Conservation (phyloP, 768 basidiomycete genomes). For the Pleurotus giganteus region DNA sequence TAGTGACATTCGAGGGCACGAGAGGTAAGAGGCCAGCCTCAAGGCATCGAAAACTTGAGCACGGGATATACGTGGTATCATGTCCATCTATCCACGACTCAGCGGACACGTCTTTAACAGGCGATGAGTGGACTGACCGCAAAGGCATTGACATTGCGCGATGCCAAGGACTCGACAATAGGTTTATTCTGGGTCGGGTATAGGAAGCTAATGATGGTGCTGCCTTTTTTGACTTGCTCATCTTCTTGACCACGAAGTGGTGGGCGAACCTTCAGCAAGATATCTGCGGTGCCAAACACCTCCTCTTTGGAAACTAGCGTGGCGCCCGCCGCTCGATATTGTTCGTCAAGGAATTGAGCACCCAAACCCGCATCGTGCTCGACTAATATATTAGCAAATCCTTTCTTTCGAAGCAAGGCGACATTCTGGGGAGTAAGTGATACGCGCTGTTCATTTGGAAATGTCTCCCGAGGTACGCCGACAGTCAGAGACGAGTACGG, state of each 20-base stretch:
- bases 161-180: constrained; percentile 67
- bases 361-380: constrained; percentile 68
- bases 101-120: neutral
- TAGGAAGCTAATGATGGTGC: constrained; percentile 80
- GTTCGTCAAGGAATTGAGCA: constrained; percentile 80
- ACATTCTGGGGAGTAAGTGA: constrained; percentile 81
- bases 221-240: constrained; percentile 62
- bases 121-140: constrained; percentile 39
- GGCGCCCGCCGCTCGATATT: constrained; percentile 77
- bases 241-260: constrained; percentile 65
- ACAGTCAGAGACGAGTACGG: constrained; percentile 75
- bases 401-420: constrained; percentile 75
- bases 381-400: constrained; percentile 70
- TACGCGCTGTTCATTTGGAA: constrained; percentile 76
- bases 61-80: constrained; percentile 88
- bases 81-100: constrained; percentile 59
- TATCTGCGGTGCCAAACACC: constrained; percentile 67
- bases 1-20: neutral
- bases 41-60: constrained; percentile 89
- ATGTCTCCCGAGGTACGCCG: constrained; percentile 76
- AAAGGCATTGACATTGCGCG: constrained; percentile 67
- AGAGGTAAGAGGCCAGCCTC: constrained; percentile 44
- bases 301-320: constrained; percentile 71
- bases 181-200: constrained; percentile 81
- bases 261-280: constrained; percentile 84